Conservation (phyloP, 768 basidiomycete genomes). For the Tubosaeta sp. region DNA sequence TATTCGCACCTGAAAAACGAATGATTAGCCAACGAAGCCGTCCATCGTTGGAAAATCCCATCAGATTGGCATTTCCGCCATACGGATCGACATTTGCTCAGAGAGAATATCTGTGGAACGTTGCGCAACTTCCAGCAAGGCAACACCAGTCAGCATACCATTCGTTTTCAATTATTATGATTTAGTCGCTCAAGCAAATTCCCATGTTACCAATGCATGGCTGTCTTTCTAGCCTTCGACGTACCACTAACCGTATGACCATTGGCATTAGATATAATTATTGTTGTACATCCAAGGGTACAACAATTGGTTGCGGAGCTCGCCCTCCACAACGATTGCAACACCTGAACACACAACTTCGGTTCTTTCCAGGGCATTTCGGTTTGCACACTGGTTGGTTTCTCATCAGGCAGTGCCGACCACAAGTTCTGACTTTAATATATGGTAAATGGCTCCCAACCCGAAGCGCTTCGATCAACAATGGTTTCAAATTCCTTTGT, state of each 20-base stretch:
- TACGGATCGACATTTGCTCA: too few relatives aligned
- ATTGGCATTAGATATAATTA: not conserved
- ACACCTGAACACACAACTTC: not conserved
- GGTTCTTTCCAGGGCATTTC: not conserved
- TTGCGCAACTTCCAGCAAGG: too few relatives aligned
- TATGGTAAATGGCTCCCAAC: not conserved
- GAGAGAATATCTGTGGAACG: too few relatives aligned
- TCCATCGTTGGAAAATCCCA: too few relatives aligned
- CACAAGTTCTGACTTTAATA: not conserved
- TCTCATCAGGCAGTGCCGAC: not conserved
- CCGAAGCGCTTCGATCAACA: not conserved
- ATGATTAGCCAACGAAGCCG: too few relatives aligned
- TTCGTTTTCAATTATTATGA: not conserved
- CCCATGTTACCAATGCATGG: not conserved
- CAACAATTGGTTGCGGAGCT: not conserved
- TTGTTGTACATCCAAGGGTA: constrained; percentile 6
- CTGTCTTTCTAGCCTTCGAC: not conserved
- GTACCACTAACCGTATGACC: not conserved
- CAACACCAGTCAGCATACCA: too few relatives aligned
- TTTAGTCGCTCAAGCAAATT: not conserved
- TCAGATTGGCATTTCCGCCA: too few relatives aligned
- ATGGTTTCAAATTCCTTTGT: not conserved
- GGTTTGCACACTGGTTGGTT: not conserved
- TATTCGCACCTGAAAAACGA: too few relatives aligned
- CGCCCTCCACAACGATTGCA: not conserved